Conservation (phyloP, 495 filamentous ascomycete species). For the Neurospora cerealis region DNA sequence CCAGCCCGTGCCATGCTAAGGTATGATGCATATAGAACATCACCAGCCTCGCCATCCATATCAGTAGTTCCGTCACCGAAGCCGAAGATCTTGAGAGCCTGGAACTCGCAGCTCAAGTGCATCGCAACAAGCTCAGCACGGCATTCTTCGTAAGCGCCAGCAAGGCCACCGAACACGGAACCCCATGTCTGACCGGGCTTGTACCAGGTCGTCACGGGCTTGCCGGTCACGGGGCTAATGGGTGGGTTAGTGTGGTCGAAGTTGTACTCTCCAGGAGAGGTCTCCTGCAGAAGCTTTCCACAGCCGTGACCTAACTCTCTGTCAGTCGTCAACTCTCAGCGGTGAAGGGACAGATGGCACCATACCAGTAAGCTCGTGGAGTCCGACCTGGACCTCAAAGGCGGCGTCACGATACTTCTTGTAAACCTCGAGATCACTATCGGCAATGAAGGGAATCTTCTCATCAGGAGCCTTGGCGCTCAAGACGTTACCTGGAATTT, state of each 20-base stretch:
- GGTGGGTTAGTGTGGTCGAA: slow-evolving; percentile 75
- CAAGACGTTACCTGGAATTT: slow-evolving; percentile 75
- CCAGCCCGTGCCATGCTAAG: slow-evolving; percentile 89
- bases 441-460: slow-evolving; percentile 75
- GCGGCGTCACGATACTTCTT: slow-evolving; percentile 70
- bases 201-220: slow-evolving; percentile 78
- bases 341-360: background rate
- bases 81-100: slow-evolving; percentile 82
- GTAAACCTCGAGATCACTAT: slow-evolving; percentile 65
- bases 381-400: slow-evolving; percentile 90
- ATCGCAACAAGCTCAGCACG: slow-evolving; percentile 82
- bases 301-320: slow-evolving; percentile 56
- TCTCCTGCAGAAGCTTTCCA: slow-evolving; percentile 90
- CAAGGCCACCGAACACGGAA: slow-evolving; percentile 77
- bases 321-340: background rate
- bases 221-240: slow-evolving; percentile 63
- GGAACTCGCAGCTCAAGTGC: slow-evolving; percentile 82
- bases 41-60: slow-evolving; percentile 66
- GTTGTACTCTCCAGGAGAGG: slow-evolving; percentile 69
- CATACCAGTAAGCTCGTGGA: slow-evolving; percentile 82
- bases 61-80: slow-evolving; percentile 66
- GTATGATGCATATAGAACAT: slow-evolving; percentile 78
- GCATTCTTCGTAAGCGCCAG: slow-evolving; percentile 72
- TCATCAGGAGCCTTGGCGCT: slow-evolving; percentile 85
- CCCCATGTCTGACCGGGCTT: slow-evolving; percentile 93